Percentiles rank a stretch among this genome's conserved stretches.
Conservation (phyloP, 495 filamentous ascomycete genomes). For the Entonaema liquescens region DNA sequence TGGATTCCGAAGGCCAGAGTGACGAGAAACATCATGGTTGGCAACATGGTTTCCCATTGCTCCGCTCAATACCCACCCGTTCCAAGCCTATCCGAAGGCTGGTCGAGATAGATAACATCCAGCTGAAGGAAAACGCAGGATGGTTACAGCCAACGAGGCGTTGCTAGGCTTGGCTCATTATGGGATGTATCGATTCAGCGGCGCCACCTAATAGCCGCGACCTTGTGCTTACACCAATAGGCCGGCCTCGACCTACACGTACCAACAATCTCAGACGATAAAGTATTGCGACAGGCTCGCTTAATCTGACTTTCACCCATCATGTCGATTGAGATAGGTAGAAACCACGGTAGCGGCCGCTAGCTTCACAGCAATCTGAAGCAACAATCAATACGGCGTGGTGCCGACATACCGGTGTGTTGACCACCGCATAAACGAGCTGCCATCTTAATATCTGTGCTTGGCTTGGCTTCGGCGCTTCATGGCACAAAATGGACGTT, state of each 20-base stretch:
- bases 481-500: too few relatives aligned
- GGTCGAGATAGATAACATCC: not conserved
- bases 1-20: not conserved
- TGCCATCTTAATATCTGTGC: not conserved
- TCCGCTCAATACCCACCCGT: not conserved
- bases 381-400: not conserved
- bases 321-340: not conserved
- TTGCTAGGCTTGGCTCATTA: slow-evolving; percentile 21
- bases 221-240: slow-evolving; percentile 7
- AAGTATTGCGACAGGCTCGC: not conserved
- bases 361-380: not conserved
- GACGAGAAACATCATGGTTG: slow-evolving; percentile 6
- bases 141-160: slow-evolving; percentile 12
- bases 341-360: not conserved
- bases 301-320: not conserved
- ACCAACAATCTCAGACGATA: too few relatives aligned
- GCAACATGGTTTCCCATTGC: not conserved
- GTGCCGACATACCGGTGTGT: too few relatives aligned
- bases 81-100: not conserved
- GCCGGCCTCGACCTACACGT: slow-evolving; percentile 18
- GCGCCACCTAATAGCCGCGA: slow-evolving; percentile 31
- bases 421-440: not conserved
- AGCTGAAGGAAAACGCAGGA: slow-evolving; percentile 9
- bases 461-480: too few relatives aligned
- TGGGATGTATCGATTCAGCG: not conserved